Base-by-base conservation (phyloP, 1,284 basidiomycete species). In the Porogramme epimiltina region DNA sequence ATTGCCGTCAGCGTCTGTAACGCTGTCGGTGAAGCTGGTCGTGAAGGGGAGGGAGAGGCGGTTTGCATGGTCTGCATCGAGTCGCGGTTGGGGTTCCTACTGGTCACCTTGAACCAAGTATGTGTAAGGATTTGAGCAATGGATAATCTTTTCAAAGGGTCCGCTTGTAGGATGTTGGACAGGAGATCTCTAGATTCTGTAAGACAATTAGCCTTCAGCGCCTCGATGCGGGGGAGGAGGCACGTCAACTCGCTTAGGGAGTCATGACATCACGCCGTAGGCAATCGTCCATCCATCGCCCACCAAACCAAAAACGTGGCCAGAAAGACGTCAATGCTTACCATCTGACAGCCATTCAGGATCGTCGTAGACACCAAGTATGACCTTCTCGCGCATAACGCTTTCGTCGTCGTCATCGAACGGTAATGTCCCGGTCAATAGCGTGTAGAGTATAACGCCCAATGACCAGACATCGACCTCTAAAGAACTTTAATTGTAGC, bases 381-480 rank as follows among this genome's bases (percentile, higher is more conserved):
- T 84, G 58, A 99, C 93, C 69, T 92, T 89, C 45, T 81, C 76
- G 61, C 89, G 89, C 94, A 98, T 98, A 28, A 90, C 67, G 31
- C 78, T 73, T 71, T 99, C 97, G 66, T 98, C 89, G 55, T 99
- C 97, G 62, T 98, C 93, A 63, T 98, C 96, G 63, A 98, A 98
- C 0, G 96, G 96, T n/a, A 98, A 74, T 4, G 90, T 92, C 1
- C 96, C 96, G 0, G 93, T 95, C 33, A 98, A 77, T 15, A 98
- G 81, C n/a, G 88, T 91, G 68, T 96, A 98, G 9, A 99, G 77
- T 49, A 99, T 98, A 55, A 99, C 83, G 3, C 96, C 96, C 28
- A 98, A 77, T 0, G 97, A 98, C 96, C 96, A 99, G 24, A 98
- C 80, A 65, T 99, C 97, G 42, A 98, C 94, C 79, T 98, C 94